Conservation (phyloP, 2,329 filamentous ascomycete species). For the Aspergillus fijiensis region DNA sequence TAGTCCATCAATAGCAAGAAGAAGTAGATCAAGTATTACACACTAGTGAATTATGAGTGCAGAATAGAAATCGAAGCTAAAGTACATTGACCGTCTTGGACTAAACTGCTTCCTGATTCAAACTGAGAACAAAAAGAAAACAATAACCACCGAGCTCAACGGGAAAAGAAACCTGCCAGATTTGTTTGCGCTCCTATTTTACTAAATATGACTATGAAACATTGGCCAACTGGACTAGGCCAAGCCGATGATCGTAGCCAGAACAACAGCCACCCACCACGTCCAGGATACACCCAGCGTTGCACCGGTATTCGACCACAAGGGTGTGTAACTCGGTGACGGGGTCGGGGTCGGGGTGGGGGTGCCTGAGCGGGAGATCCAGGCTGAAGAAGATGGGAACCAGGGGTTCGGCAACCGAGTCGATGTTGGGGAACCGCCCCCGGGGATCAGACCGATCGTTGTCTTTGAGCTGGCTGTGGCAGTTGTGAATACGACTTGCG, state of each 20-base stretch:
- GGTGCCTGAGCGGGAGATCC: constrained; percentile 15
- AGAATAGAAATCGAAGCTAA: too few relatives aligned
- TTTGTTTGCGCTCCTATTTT: too few relatives aligned
- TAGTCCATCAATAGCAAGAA: too few relatives aligned
- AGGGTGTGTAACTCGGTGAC: neutral
- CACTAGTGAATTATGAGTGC: too few relatives aligned
- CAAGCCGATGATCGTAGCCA: constrained; percentile 9
- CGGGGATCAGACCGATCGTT: constrained; percentile 35
- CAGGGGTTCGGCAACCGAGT: constrained; percentile 23
- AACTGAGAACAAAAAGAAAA: too few relatives aligned
- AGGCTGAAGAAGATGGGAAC: constrained; percentile 18
- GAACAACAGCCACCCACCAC: constrained; percentile 5
- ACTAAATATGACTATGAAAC: neutral
- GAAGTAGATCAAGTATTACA: neutral
- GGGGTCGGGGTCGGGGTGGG: constrained; percentile 4
- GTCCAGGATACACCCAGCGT: neutral
- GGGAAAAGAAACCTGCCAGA: too few relatives aligned
- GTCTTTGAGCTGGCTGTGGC: constrained; percentile 26
- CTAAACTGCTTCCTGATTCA: too few relatives aligned
- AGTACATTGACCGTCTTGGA: too few relatives aligned
- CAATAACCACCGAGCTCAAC: too few relatives aligned
- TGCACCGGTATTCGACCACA: constrained; percentile 3
- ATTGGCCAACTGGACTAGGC: neutral
- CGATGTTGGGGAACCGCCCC: neutral
- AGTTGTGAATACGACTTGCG: constrained; percentile 45